These are phyloP conservation scores for Talaromyces sp. DNA, from an alignment of 2,329 filamentous ascomycete species.

Conservation along the genomic window DNA sequence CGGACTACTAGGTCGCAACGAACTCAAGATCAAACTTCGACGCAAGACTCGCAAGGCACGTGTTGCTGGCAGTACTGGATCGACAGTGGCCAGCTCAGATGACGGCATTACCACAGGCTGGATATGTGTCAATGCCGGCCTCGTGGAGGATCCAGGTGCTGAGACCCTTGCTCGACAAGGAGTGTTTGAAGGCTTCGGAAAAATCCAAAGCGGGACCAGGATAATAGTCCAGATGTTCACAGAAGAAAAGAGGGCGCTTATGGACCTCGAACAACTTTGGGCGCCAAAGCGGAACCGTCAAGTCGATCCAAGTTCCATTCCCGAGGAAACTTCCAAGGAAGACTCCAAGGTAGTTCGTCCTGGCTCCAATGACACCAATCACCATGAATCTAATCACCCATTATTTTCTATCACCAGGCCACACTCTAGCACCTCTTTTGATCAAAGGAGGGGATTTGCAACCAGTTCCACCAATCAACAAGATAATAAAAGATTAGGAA, in stretches of 20 bases:
- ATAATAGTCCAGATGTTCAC: constrained; percentile 69
- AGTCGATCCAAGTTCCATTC: constrained; percentile 2
- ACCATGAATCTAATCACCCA: constrained; percentile 19
- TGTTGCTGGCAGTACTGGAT: constrained; percentile 68
- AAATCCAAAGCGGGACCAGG: constrained; percentile 50
- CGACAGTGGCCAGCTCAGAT: constrained; percentile 55
- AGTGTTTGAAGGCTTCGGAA: constrained; percentile 71
- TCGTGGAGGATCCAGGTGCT: constrained; percentile 51
- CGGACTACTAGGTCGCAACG: constrained; percentile 81
- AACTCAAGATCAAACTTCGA: constrained; percentile 80
- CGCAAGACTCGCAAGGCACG: constrained; percentile 77
- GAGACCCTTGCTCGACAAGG: constrained; percentile 24
- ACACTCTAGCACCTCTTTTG: constrained; percentile 15
- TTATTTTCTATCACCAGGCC: constrained; percentile 14
- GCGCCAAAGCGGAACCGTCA: constrained; percentile 32
- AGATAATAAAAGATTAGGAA: background rate
- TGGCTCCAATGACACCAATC: constrained; percentile 14
- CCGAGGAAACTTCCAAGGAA: background rate
- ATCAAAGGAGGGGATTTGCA: constrained; percentile 22
- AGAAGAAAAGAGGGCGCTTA: constrained; percentile 62
- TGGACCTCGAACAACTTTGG: constrained; percentile 64
- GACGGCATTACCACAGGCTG: constrained; percentile 91
- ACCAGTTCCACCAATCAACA: background rate
- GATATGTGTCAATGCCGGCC: constrained; percentile 89
- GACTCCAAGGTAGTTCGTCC: constrained; percentile 18